phyloP scores from a whole-genome alignment of 148 eudicot species.

The Camellia lanceoleosa region DNA sequence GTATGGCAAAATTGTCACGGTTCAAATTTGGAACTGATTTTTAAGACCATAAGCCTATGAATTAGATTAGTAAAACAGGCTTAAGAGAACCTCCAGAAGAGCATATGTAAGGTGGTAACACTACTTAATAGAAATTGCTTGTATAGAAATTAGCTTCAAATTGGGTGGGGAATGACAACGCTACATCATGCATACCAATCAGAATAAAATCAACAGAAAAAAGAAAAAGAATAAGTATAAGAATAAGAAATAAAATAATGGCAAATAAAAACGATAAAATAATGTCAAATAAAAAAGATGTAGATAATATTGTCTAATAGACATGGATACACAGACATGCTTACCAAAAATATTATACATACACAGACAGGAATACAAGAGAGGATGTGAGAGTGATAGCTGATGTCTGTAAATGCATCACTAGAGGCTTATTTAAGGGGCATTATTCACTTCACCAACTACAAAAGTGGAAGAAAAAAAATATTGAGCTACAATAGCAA shows the following conservation, averaged over 20 bases:
- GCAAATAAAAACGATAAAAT: neutral
- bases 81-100: too few species aligned
- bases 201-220: neutral
- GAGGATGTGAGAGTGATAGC: neutral
- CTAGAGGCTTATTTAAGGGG: neutral
- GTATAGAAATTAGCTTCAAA: too few species aligned
- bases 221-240: neutral
- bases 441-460: neutral
- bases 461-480: neutral
- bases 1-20: slow-evolving; percentile 89
- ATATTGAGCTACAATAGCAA: neutral
- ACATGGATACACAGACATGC: too few species aligned
- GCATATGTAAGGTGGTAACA: too few species aligned
- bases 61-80: too few species aligned
- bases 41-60: slow-evolving; percentile 86
- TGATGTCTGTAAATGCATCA: neutral
- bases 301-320: too few species aligned
- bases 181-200: too few species aligned
- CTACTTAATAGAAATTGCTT: too few species aligned
- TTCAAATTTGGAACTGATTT: slow-evolving; percentile 89
- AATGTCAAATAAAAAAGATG: neutral
- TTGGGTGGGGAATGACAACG: too few species aligned
- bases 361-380: neutral
- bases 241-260: too few species aligned
- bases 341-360: neutral